Evolutionary conservation across 2,329 filamentous ascomycete genomes (phyloP), one percentile per base, ranked within the genome.

Genomic region (Cordyceps farinosa): DNA sequence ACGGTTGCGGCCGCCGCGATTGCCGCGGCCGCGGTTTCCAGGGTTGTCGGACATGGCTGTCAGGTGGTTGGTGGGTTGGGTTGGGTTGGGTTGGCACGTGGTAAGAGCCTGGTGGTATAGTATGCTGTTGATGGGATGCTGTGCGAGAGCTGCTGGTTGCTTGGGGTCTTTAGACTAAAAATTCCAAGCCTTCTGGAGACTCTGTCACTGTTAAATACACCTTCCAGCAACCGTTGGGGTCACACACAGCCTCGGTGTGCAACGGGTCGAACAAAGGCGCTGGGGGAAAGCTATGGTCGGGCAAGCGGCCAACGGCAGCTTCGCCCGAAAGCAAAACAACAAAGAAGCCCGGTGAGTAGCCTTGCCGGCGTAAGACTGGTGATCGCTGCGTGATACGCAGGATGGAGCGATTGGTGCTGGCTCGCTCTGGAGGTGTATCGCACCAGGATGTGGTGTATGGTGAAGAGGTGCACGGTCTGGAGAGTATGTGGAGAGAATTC

Each of bases 11-110:
- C 50, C 15, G n/a, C 50, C 32, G 29, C 10, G 11, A 22, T 44
- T 30, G 54, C 54, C 42, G 32, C 42, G 54, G 30, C 54, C 42
- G 47, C 54, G 42, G 30, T 47, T 47, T 57, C 55, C 54, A 27
- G 38, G 30, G 22, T 29, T 58, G 32, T 58, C 55, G 15, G 55
- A 38, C 55, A 58, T 58, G 29, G 9, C 13, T 40, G 10, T 40
- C 38, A 17, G 9, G 38, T 15, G 13, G 38, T 13, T 13, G 38
- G 10, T 40, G 13, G 38, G 15, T 40, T 15, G 38, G 38, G 11
- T 40, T 40, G 38, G 15, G 4, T 40, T 40, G 34, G 5, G 22
- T 22, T 22, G 22, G 38, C 38, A 15, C 3, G 13, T 11, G 5
- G 38, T 3, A 13, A 40, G 38, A 15, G 13, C 38, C 38, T 40